These are phyloP conservation scores for Sporisorium graminicola DNA, from an alignment of 1,284 basidiomycete genomes.

Conservation along the genomic window DNA sequence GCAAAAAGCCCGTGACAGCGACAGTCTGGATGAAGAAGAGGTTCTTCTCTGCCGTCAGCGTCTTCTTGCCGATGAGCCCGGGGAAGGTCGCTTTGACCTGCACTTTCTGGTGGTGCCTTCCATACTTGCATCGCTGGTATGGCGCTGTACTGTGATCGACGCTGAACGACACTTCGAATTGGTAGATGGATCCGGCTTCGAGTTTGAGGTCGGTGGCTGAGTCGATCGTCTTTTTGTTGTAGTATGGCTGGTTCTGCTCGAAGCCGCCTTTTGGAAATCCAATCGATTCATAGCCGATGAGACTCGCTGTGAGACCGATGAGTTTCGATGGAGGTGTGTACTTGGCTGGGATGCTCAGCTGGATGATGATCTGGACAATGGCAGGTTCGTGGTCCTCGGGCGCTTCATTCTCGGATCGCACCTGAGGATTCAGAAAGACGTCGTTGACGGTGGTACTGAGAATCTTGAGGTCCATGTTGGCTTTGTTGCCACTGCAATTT, in stretches of 20 bases:
- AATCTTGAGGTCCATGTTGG: slow-evolving; percentile 54
- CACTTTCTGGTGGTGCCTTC: slow-evolving; percentile 49
- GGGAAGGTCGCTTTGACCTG: slow-evolving; percentile 55
- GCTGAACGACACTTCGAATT: slow-evolving; percentile 46
- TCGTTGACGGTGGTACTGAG: slow-evolving; percentile 53
- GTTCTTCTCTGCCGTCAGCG: slow-evolving; percentile 46
- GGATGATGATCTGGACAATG: slow-evolving; percentile 43
- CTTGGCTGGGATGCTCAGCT: slow-evolving; percentile 45
- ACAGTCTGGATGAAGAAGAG: slow-evolving; percentile 47
- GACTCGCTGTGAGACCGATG: slow-evolving; percentile 27
- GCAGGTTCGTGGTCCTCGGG: slow-evolving; percentile 42
- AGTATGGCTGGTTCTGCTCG: slow-evolving; percentile 54
- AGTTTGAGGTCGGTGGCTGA: slow-evolving; percentile 47
- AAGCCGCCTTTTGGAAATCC: slow-evolving; percentile 51
- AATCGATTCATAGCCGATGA: slow-evolving; percentile 51
- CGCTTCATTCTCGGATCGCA: slow-evolving; percentile 35
- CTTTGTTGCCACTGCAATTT: too few relatives aligned
- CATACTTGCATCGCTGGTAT: slow-evolving; percentile 55
- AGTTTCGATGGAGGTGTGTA: slow-evolving; percentile 44
- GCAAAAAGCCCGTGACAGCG: slow-evolving; percentile 31
- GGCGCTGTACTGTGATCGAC: slow-evolving; percentile 51
- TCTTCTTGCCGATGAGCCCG: slow-evolving; percentile 47
- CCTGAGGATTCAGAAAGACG: slow-evolving; percentile 41
- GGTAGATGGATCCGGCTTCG: slow-evolving; percentile 45
- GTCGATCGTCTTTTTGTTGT: slow-evolving; percentile 46